phyloP scores from a whole-genome alignment of 345 rosid genomes.

The Alliaria petiolata region DNA sequence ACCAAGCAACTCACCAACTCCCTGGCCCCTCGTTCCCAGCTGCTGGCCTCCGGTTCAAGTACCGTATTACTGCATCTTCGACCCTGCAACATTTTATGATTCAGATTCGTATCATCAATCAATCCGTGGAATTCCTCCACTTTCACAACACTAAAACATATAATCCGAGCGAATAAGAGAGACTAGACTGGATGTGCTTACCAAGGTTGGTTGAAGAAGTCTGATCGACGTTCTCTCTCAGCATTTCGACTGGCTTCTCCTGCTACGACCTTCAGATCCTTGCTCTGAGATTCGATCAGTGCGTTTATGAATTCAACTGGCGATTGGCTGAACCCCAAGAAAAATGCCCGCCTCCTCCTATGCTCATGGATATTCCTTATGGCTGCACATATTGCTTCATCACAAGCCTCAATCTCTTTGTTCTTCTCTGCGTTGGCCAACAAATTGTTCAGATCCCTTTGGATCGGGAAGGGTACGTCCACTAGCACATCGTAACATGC shows the following conservation, averaged over 20 bases:
- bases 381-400: slow-evolving; percentile 89
- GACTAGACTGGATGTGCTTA: slow-evolving; percentile 37
- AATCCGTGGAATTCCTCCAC: neutral
- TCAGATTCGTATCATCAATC: slow-evolving; percentile 18
- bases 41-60: slow-evolving; percentile 88
- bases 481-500: slow-evolving; percentile 96
- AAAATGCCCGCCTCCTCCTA: slow-evolving; percentile 84
- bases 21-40: slow-evolving; percentile 85
- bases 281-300: slow-evolving; percentile 87
- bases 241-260: slow-evolving; percentile 87
- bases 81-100: slow-evolving; percentile 52
- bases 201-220: slow-evolving; percentile 97
- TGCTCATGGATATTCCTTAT: slow-evolving; percentile 94
- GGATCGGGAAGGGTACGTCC: slow-evolving; percentile 90
- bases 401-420: slow-evolving; percentile 95
- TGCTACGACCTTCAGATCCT: slow-evolving; percentile 79
- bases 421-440: slow-evolving; percentile 92
- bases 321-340: slow-evolving; percentile 95
- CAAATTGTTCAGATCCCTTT: slow-evolving; percentile 75
- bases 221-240: slow-evolving; percentile 84
- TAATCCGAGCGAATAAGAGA: neutral
- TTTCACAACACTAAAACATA: too few relatives aligned
- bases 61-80: slow-evolving; percentile 95
- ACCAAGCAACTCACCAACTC: slow-evolving; percentile 45
- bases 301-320: slow-evolving; percentile 95